Evolutionary conservation across 2,329 filamentous ascomycete species (phyloP).

Genomic region (Furcasterigmium furcatum): DNA sequence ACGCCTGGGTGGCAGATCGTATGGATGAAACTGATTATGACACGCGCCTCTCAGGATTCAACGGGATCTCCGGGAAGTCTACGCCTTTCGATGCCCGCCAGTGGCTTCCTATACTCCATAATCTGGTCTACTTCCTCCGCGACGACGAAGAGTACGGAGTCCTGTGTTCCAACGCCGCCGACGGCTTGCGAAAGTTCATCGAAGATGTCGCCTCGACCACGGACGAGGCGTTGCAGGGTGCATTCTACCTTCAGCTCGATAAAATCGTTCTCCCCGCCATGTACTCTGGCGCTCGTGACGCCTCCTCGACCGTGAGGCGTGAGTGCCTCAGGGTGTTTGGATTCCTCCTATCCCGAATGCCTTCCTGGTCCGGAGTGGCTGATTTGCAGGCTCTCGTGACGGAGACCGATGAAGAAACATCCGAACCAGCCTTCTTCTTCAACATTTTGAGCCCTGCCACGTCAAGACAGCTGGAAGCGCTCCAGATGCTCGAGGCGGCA

Average conservation of each 20-base stretch:
- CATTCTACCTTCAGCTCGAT: conserved; percentile 57
- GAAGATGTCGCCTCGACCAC: conserved; percentile 47
- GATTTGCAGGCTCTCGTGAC: conserved; percentile 71
- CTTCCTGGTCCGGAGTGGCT: conserved; percentile 65
- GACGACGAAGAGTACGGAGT: conserved; percentile 88
- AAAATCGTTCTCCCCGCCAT: conserved; percentile 71
- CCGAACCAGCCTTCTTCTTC: conserved; percentile 76
- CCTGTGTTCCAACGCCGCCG: conserved; percentile 74
- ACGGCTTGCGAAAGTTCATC: conserved; percentile 75
- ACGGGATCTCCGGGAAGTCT: conserved; percentile 62
- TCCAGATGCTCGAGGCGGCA: conserved; percentile 71
- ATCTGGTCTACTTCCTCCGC: conserved; percentile 82
- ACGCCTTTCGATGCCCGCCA: conserved; percentile 62
- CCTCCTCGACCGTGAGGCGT: conserved; percentile 78
- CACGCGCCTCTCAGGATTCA: conserved; percentile 74
- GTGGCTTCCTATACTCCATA: conserved; percentile 86
- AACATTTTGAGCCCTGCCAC: conserved; percentile 90
- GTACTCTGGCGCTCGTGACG: conserved; percentile 70
- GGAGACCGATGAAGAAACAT: conserved; percentile 59
- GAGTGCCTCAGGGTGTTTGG: conserved; percentile 81
- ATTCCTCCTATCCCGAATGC: conserved; percentile 69
- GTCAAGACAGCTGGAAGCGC: conserved; percentile 77
- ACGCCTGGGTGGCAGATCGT: conserved; percentile 68
- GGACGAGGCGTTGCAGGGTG: conserved; percentile 34
- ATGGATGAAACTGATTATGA: conserved; percentile 90